Conservation (phyloP, 805 yeast species). For the Cyberlindnera petersonii region DNA sequence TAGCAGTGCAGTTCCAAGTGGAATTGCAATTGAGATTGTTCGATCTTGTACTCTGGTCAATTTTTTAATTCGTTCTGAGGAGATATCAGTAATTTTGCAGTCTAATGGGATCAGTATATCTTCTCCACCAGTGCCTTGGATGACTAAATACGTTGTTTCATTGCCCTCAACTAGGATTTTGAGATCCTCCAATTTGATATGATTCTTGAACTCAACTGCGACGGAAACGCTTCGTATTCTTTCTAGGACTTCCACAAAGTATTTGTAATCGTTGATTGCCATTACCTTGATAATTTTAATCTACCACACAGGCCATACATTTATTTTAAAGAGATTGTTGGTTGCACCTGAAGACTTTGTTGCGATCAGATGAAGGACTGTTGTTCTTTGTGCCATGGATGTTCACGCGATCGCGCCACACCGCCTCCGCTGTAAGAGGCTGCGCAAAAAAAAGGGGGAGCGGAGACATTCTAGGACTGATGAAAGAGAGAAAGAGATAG, state of each 20-base stretch:
- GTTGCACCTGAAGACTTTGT: no score
- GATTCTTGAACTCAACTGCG: constrained; percentile 7
- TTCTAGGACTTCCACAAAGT: constrained; percentile 17
- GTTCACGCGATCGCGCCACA: no score
- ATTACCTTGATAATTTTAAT: no score
- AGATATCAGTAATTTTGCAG: background rate
- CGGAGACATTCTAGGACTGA: no score
- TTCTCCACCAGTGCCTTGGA: background rate
- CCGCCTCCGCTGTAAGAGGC: no score
- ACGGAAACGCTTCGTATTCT: constrained; percentile 16
- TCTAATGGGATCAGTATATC: constrained; percentile 1
- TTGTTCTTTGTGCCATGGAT: no score
- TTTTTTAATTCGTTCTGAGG: constrained; percentile 3
- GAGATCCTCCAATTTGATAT: background rate
- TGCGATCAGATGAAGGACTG: no score
- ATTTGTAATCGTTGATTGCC: background rate
- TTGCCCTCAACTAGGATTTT: background rate
- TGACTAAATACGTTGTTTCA: background rate
- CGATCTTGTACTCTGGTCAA: constrained; percentile 6
- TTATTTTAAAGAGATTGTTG: no score
- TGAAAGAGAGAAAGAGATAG: no score
- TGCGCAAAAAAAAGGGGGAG: no score
- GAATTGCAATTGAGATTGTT: constrained; percentile 15
- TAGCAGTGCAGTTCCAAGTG: constrained; percentile 1
- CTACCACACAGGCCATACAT: no score